A percentile compares a stretch with the other conserved stretches of the same genome.
These are phyloP conservation scores for Tolypocladium amazonense DNA, from an alignment of 2,329 filamentous ascomycete species.

Conservation along the genomic window DNA sequence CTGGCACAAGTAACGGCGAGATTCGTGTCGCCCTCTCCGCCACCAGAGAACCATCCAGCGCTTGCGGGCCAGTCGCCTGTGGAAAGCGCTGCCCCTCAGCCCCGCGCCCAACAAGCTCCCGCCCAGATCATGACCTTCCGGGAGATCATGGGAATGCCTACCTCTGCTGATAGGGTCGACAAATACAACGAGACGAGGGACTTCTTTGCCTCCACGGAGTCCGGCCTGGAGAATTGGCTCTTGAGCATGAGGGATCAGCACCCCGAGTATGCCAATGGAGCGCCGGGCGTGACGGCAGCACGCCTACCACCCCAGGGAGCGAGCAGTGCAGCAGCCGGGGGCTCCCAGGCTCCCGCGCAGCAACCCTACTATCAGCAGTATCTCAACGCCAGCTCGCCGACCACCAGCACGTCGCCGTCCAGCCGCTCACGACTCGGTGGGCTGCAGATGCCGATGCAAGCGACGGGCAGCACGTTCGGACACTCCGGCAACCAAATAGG, in stretches of 20 bases:
- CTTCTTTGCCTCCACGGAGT: constrained; percentile 61
- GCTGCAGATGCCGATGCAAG: constrained; percentile 26
- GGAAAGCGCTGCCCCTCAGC: constrained; percentile 4
- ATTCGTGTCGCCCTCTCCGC: constrained; percentile 22
- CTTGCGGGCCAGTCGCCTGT: constrained; percentile 6
- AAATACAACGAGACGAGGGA: constrained; percentile 63
- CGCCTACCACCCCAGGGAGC: constrained; percentile 7
- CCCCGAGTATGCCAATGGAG: constrained; percentile 35
- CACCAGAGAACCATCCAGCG: constrained; percentile 28
- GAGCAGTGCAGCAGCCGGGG: constrained; percentile 10
- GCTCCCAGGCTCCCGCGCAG: constrained; percentile 17
- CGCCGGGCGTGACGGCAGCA: constrained; percentile 8
- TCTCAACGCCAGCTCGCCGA: constrained; percentile 31
- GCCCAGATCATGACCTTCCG: constrained; percentile 48
- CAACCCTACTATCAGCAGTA: constrained; percentile 48
- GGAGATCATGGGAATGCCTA: constrained; percentile 64
- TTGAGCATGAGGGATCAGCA: constrained; percentile 30
- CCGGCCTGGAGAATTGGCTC: constrained; percentile 58
- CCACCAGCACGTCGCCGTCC: constrained; percentile 14
- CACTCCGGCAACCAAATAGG: constrained; percentile 56
- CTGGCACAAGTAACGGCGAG: constrained; percentile 23
- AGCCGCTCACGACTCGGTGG: constrained; percentile 25
- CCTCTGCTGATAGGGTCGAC: constrained; percentile 56
- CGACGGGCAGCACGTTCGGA: constrained; percentile 34
- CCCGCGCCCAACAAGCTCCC: constrained; percentile 2